Percentiles rank a stretch among this genome's conserved stretches.
Evolutionary conservation across 2,329 filamentous ascomycete genomes (phyloP).

Genomic region (Arthroderma sp.): DNA sequence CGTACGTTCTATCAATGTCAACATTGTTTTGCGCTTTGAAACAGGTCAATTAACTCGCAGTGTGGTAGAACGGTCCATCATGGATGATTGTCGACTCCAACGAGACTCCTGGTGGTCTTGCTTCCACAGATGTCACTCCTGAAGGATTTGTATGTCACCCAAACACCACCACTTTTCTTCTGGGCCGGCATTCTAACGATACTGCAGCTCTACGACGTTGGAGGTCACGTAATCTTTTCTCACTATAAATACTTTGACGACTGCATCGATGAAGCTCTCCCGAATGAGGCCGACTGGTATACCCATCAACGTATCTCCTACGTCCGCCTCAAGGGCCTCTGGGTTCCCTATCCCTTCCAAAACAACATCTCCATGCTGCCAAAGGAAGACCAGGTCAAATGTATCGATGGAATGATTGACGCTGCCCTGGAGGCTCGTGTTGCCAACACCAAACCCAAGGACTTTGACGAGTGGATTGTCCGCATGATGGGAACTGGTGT

Average conservation of each 20-base stretch:
- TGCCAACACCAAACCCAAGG: slow-evolving; percentile 85
- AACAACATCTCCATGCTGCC: slow-evolving; percentile 99
- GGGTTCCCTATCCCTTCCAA: slow-evolving; percentile 99
- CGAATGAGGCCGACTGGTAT: slow-evolving; percentile 90
- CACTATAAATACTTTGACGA: slow-evolving; percentile 99
- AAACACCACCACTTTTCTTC: slow-evolving; percentile 13
- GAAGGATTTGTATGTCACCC: slow-evolving; percentile 80
- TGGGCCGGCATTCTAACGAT: slow-evolving; percentile 5
- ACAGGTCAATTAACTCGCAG: background rate
- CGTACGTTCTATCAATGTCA: slow-evolving; percentile 41
- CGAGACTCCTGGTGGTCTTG: slow-evolving; percentile 86
- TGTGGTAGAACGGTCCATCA: slow-evolving; percentile 63
- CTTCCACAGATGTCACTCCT: slow-evolving; percentile 84
- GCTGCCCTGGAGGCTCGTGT: slow-evolving; percentile 56
- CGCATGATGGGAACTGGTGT: slow-evolving; percentile 81
- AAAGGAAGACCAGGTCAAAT: slow-evolving; percentile 91
- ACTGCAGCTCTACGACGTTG: slow-evolving; percentile 88
- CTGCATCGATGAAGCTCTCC: slow-evolving; percentile 91
- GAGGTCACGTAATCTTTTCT: slow-evolving; percentile 96
- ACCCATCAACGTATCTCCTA: slow-evolving; percentile 98
- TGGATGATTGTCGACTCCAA: slow-evolving; percentile 94
- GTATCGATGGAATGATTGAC: slow-evolving; percentile 92
- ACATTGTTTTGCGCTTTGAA: background rate
- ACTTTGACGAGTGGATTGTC: slow-evolving; percentile 98
- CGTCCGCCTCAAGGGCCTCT: slow-evolving; percentile 88